Base-by-base conservation (phyloP, 2,329 filamentous ascomycete genomes). In the Dactylellina drechsleri region DNA sequence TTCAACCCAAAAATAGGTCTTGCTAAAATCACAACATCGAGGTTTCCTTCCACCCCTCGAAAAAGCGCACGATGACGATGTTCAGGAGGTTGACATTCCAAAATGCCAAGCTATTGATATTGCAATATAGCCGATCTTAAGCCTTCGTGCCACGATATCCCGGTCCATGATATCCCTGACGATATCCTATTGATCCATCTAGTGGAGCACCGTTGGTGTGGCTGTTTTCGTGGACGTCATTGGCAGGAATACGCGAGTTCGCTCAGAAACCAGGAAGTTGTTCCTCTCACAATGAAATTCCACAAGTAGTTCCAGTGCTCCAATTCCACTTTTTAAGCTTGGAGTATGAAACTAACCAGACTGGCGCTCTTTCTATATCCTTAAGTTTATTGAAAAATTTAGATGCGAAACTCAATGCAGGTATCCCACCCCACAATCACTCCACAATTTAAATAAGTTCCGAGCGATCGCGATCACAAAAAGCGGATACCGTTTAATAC, bases 361-460 rank as follows among this genome's bases (percentile, higher is more conserved):
- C 23, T 23, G 23, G 2, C 23, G 23, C 23, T 23, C 2, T 23
- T 2, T 2, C 23, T 23, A 23, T 4, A 23, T 23, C 23, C 23
- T 23, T 23, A 23, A 23, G 4, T 23, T 23, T 23, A 23, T 23
- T 23, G 2, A 23, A 4, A 23, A 23, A 1, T 36, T 36, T 36
- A 7, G 10, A 36, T 36, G 31, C 31, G 10, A 36, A 5, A 5
- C 31, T 10, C 31, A 36, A 36, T 36, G 31, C 31, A 36, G 31
- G 1, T 36, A 36, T 36, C 31, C 3, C 31, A 36, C 31, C 31
- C 31, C 31, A 36, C n/a, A n/a, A 43, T 4, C 23, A 26, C 54
- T 23, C 64, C 64, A 62, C 57, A 26, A 7, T 31, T 58, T 31
- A 72, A 72, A 72, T 66, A 66, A 66, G 41, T 40, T 52, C 61